A percentile compares a stretch with the other conserved stretches of the same genome.
These are phyloP conservation scores for Daldinia decipiens DNA, from an alignment of 495 filamentous ascomycete species.

Conservation along the genomic window DNA sequence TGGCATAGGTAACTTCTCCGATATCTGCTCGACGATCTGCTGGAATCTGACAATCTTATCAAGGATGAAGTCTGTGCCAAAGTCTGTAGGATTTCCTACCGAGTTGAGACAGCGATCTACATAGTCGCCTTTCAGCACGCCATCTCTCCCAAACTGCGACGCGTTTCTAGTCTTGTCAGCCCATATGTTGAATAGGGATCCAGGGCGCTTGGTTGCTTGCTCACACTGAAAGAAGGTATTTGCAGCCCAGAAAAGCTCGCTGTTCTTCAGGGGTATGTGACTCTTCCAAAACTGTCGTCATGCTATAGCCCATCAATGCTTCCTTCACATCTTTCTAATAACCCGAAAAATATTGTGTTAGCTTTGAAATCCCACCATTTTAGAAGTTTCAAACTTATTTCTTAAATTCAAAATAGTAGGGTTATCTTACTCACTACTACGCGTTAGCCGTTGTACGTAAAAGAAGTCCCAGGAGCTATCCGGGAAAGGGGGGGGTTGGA, in stretches of 20 bases:
- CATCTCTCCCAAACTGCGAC: constrained; percentile 46
- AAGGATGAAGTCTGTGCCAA: constrained; percentile 44
- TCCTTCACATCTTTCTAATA: constrained; percentile 22
- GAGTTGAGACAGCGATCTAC: constrained; percentile 43
- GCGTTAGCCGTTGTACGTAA: neutral
- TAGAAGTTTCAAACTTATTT: neutral
- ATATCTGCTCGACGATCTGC: constrained; percentile 43
- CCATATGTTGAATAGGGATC: neutral
- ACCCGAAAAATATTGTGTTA: neutral
- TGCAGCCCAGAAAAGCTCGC: constrained; percentile 48
- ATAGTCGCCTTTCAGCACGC: constrained; percentile 37
- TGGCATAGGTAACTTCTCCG: constrained; percentile 35
- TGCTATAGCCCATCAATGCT: constrained; percentile 18
- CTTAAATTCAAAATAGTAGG: neutral
- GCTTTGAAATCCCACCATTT: neutral
- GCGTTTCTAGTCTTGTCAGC: constrained; percentile 44
- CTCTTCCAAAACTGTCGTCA: constrained; percentile 32
- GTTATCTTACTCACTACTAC: neutral
- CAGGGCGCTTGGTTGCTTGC: constrained; percentile 1
- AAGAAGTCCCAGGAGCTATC: neutral
- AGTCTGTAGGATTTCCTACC: constrained; percentile 39
- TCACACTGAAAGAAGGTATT: constrained; percentile 49
- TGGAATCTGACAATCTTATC: constrained; percentile 47
- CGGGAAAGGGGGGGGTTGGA: neutral
- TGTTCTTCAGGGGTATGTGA: constrained; percentile 47